Evolutionary conservation across 768 basidiomycete species (phyloP), one percentile per base, ranked within the genome.

Genomic region (Suillus fuscotomentosus): DNA sequence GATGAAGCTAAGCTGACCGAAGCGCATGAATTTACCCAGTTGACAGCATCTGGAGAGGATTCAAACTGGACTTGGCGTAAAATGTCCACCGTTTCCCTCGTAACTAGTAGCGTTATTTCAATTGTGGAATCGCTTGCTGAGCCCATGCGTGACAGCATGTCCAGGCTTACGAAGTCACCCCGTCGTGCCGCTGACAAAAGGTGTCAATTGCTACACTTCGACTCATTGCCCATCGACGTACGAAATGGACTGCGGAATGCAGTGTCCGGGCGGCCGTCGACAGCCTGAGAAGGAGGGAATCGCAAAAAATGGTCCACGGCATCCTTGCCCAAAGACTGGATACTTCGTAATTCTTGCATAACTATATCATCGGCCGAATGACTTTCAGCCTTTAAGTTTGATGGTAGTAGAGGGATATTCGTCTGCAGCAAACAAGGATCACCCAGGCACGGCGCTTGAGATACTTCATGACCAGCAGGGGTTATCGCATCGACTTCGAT

Each of bases 221-320:
- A 53, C 59, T 10, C 56, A 34, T 20, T 56, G 24, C 48, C 24
- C 65, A 54, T 62, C 27, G 72, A 71, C 83, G 62, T 68, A 87
- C 88, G 69, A 64, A 73, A 66, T 38, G 76, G 69, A 70, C 86
- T 87, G 41, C 77, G 78, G 68, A 89, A 90, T 1, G 73, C 79
- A 39, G 86, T 87, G 10, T 73, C 72, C 4, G 71, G 66, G n/a
- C 77, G 69, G 8, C 82, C 81, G 74, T 90, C 88, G 5, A 88
- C 87, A 4, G 86, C 88, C 70, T 77, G 74, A 14, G 84, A 86
- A 31, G 81, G 79, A 34, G 87, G 75, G 71, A 82, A 76, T 2
- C 70, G 65, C 45, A 83, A 66, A 69, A 86, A 87, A 67, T 80
- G 71, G 17, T 66, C 51, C 55, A 71, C 74, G 24, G 70, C 70